Conservation (phyloP, 2,329 filamentous ascomycete species). For the Monilinia laxa region DNA sequence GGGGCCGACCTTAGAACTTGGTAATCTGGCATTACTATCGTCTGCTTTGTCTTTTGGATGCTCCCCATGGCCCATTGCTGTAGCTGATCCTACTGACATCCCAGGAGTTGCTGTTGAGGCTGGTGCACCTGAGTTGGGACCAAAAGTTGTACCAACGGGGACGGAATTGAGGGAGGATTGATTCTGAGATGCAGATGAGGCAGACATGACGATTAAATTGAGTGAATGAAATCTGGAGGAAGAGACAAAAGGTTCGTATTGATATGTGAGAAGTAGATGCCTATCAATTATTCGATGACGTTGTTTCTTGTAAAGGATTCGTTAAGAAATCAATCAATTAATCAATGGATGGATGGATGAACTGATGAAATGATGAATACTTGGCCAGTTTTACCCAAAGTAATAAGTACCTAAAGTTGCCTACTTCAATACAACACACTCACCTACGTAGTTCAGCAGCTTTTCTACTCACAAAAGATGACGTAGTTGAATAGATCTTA, state of each 20-base stretch:
- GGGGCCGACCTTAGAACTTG: constrained; percentile 35
- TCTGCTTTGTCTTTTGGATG: constrained; percentile 38
- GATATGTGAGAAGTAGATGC: background rate
- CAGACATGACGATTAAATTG: constrained; percentile 33
- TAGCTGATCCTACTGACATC: constrained; percentile 36
- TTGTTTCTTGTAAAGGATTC: background rate
- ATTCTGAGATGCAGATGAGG: constrained; percentile 36
- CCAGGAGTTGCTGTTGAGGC: constrained; percentile 34
- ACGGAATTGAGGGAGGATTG: constrained; percentile 35
- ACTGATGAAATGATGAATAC: too few species aligned
- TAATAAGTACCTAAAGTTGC: too few species aligned
- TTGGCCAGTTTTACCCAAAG: background rate
- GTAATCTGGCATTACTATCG: constrained; percentile 33
- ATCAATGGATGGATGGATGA: too few species aligned
- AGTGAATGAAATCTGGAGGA: constrained; percentile 7
- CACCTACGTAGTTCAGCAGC: background rate
- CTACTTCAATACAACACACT: background rate
- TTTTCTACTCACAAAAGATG: background rate
- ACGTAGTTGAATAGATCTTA: constrained; percentile 1
- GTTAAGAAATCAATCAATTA: background rate
- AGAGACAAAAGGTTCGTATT: background rate
- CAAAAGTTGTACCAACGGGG: constrained; percentile 30
- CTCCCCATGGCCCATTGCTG: constrained; percentile 37
- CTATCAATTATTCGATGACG: background rate
- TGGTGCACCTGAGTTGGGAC: constrained; percentile 29